phyloP scores from a whole-genome alignment of 2,329 filamentous ascomycete species.

The Ilyonectria mors-panacis region DNA sequence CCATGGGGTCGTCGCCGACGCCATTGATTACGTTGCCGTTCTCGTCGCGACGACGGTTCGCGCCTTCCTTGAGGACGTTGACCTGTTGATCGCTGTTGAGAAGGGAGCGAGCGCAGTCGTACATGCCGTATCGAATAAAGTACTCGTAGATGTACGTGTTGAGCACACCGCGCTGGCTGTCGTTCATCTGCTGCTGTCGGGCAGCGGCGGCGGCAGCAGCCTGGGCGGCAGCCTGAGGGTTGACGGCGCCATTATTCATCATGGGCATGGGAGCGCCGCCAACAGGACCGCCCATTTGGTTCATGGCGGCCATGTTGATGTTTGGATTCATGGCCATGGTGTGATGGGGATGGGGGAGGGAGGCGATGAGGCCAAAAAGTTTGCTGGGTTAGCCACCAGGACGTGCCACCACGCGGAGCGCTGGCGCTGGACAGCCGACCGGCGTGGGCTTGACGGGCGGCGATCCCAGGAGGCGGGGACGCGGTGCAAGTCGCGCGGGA shows the following conservation, averaged over 20 bases:
- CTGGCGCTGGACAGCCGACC: slow-evolving; percentile 51
- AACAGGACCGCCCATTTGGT: slow-evolving; percentile 77
- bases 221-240: slow-evolving; percentile 52
- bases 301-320: slow-evolving; percentile 78
- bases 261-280: slow-evolving; percentile 73
- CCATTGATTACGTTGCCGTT: slow-evolving; percentile 80
- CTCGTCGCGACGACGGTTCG: slow-evolving; percentile 76
- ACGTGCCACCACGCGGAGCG: slow-evolving; percentile 52
- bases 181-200: slow-evolving; percentile 60
- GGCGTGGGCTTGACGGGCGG: slow-evolving; percentile 53
- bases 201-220: slow-evolving; percentile 51
- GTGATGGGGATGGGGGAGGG: slow-evolving; percentile 37
- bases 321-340: slow-evolving; percentile 70
- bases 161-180: slow-evolving; percentile 70
- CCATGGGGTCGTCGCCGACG: slow-evolving; percentile 81
- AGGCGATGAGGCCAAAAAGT: slow-evolving; percentile 43
- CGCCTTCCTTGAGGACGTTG: slow-evolving; percentile 78
- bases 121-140: slow-evolving; percentile 88
- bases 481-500: slow-evolving; percentile 47
- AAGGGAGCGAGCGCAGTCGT: slow-evolving; percentile 84
- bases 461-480: slow-evolving; percentile 48
- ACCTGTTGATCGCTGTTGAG: slow-evolving; percentile 76
- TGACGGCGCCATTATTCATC: slow-evolving; percentile 72
- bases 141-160: slow-evolving; percentile 95
- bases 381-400: slow-evolving; percentile 52